Conservation (phyloP, 805 yeast genomes). For the Myxozyma monticola region DNA sequence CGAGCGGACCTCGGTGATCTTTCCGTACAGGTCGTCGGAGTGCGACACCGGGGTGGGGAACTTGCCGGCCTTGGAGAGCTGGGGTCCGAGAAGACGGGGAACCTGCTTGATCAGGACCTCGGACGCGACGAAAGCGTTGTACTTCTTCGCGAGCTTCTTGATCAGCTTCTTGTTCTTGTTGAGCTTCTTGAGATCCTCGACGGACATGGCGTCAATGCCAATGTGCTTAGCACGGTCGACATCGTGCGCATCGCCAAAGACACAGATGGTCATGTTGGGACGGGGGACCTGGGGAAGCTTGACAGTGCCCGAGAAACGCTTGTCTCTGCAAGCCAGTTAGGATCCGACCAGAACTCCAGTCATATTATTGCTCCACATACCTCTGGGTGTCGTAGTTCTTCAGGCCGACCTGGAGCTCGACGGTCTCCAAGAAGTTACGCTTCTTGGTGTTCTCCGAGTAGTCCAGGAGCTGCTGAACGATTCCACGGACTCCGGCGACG, state of each 20-base stretch:
- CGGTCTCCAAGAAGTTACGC: constrained; percentile 99
- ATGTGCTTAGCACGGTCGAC: constrained; percentile 99
- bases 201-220: constrained; percentile 99
- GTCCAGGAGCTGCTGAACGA: constrained; percentile 88
- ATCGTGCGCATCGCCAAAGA: constrained; percentile 99
- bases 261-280: constrained; percentile 99
- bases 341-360: too few species aligned
- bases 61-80: constrained; percentile 99
- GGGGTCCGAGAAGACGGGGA: constrained; percentile 99
- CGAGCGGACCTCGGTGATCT: constrained; percentile 96
- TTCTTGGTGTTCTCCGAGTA: constrained; percentile 86
- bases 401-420: constrained; percentile 98
- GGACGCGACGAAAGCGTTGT: constrained; percentile 99
- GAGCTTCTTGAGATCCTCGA: constrained; percentile 98
- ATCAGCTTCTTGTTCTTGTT: constrained; percentile 99
- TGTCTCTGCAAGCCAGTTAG: too few species aligned
- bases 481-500: constrained; percentile 91
- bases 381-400: constrained; percentile 99
- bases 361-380: constrained; percentile 8
- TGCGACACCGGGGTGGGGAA: constrained; percentile 99
- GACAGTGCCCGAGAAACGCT: constrained; percentile 99
- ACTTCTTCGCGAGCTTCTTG: constrained; percentile 99
- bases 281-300: constrained; percentile 99
- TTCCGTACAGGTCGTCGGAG: constrained; percentile 94
- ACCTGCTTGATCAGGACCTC: constrained; percentile 99